These are phyloP conservation scores for Verticillium dahliae DNA, from an alignment of 2,329 filamentous ascomycete species.

Conservation along the genomic window DNA sequence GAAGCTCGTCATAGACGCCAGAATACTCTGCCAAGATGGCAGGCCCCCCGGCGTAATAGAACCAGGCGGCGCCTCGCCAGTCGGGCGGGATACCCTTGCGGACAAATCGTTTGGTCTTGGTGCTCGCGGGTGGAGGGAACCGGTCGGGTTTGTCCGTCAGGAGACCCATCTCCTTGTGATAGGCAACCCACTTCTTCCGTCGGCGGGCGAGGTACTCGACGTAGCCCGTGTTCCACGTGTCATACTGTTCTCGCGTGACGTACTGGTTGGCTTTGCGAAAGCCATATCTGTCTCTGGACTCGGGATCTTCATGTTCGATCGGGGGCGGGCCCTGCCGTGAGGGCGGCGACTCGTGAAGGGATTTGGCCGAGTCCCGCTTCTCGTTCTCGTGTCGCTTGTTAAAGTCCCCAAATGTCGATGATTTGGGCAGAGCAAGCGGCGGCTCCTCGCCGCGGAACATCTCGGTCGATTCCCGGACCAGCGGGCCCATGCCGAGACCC, in stretches of 20 bases:
- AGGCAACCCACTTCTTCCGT: constrained; percentile 72
- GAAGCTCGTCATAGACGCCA: constrained; percentile 67
- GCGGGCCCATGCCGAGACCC: constrained; percentile 3
- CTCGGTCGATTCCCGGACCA: constrained; percentile 25
- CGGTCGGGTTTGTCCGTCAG: constrained; percentile 64
- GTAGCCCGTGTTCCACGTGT: constrained; percentile 73
- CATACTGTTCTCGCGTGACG: constrained; percentile 69
- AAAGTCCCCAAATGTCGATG: constrained; percentile 14
- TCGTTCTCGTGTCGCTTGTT: constrained; percentile 18
- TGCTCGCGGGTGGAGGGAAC: constrained; percentile 72
- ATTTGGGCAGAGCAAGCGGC: constrained; percentile 3
- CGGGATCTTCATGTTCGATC: constrained; percentile 38
- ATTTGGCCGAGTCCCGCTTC: constrained; percentile 47
- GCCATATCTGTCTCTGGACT: constrained; percentile 72
- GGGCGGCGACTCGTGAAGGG: constrained; percentile 14
- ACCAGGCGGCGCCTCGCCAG: constrained; percentile 94
- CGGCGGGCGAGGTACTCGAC: constrained; percentile 67
- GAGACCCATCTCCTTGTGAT: constrained; percentile 71
- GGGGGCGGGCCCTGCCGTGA: constrained; percentile 9
- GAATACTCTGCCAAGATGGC: constrained; percentile 68
- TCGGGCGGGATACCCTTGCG: constrained; percentile 91
- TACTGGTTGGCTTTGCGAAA: constrained; percentile 86
- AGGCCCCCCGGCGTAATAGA: constrained; percentile 88
- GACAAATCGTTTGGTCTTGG: constrained; percentile 83
- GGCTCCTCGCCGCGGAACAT: constrained; percentile 23